Base-by-base conservation (phyloP, 495 filamentous ascomycete genomes). In the Trichocladium uniseriatum region DNA sequence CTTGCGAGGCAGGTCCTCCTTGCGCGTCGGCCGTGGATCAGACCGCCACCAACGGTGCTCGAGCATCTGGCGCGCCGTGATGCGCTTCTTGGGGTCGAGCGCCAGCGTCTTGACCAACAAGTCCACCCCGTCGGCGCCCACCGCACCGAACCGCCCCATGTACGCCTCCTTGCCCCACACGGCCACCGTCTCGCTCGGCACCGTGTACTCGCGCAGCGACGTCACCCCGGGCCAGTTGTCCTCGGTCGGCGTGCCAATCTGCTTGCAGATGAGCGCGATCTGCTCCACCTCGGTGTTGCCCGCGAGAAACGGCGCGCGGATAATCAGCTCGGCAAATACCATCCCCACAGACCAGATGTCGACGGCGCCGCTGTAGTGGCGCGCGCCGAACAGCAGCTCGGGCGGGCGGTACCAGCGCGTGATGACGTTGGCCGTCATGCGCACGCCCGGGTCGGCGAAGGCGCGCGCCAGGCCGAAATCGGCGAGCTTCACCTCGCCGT, bases 331-430 rank as follows among this genome's bases (percentile, higher is more conserved):
- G 0, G 92, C 91, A 54, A 97, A 89, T 0, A 99, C 90, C 58
- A 83, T 76, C 15, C 87, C 94, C 48, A 94, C 83, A n/a, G 85
- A 89, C 91, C 91, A 99, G 38, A 99, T 72, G 63, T 99, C 94
- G 22, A 97, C 92, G 1, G 81, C 85, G 5, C 86, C 87, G 28
- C 83, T 83, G 69, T 99, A 99, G 66, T 89, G 84, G 42, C 82
- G 77, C 2, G 91, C 89, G 42, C 88, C 87, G 60, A 86, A 95
- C 27, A 97, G 79, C 31, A 99, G 77, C 71, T 99, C 92, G 1
- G 89, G 92, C 4, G 90, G 87, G 13, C 92, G 78, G 68, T 99
- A 97, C 89, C 91, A 99, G 18, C 88, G 80, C 37, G 94, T 99
- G 65, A 97, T 94, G 44, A 97, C 91, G 58, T 91, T 89, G 56